Percentiles rank a stretch among this genome's conserved stretches.
Conservation (phyloP, 1,284 basidiomycete species). For the Naganishia albida region DNA sequence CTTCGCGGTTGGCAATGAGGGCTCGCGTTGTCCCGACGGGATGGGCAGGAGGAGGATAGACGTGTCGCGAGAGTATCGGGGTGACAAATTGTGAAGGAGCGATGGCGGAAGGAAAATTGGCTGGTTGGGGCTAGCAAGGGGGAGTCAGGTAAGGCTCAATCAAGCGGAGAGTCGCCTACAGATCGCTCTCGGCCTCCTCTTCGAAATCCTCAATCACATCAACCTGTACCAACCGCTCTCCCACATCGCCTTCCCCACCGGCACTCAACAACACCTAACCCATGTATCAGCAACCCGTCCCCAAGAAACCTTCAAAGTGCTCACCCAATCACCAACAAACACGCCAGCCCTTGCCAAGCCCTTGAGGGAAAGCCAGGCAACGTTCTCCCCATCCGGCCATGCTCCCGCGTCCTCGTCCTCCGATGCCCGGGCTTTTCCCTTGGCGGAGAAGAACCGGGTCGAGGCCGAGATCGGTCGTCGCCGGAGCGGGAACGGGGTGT, state of each 20-base stretch:
- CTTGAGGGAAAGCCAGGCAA: conserved; percentile 50
- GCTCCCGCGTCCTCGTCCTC: conserved; percentile 33
- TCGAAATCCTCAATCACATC: conserved; percentile 49
- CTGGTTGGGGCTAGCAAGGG: conserved; percentile 52
- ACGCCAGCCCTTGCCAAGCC: conserved; percentile 73
- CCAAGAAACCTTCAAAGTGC: conserved; percentile 1
- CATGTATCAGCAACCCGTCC: neutral
- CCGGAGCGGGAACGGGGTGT: conserved; percentile 15
- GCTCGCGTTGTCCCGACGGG: conserved; percentile 54
- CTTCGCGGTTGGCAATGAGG: conserved; percentile 69
- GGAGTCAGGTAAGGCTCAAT: conserved; percentile 4
- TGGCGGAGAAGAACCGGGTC: conserved; percentile 26
- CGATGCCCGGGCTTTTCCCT: conserved; percentile 35
- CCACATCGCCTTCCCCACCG: conserved; percentile 43
- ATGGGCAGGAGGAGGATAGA: conserved; percentile 48
- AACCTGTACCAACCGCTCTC: conserved; percentile 37
- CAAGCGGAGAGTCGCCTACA: conserved; percentile 48
- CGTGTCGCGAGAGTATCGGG: conserved; percentile 34
- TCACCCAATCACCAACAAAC: conserved; percentile 84
- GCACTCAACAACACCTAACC: conserved; percentile 33
- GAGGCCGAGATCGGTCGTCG: conserved; percentile 20
- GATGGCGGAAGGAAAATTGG: conserved; percentile 60
- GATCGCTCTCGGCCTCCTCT: conserved; percentile 37
- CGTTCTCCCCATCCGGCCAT: conserved; percentile 37
- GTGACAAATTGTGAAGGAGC: conserved; percentile 43